phyloP scores from a whole-genome alignment of 169 alveolate species.

The Plasmodium gaboni region DNA sequence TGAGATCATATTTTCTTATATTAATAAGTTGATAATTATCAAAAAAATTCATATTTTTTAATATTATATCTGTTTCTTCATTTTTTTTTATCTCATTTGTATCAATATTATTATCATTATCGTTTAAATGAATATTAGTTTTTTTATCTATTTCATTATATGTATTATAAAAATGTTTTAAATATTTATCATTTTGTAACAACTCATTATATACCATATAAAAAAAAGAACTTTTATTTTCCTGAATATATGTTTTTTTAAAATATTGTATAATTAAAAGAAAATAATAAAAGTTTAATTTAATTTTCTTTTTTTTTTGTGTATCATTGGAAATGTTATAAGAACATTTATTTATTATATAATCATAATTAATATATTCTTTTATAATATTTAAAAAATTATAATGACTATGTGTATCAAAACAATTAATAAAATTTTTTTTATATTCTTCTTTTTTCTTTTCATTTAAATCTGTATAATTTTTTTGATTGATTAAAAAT shows the following conservation, averaged over 20 bases:
- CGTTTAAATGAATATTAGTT: neutral
- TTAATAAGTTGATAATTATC: constrained; percentile 7
- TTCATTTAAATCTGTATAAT: constrained; percentile 10
- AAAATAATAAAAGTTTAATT: constrained; percentile 62
- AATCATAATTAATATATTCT: constrained; percentile 28
- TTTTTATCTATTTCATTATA: neutral
- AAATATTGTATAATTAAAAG: constrained; percentile 23
- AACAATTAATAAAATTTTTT: neutral
- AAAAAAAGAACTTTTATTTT: constrained; percentile 22
- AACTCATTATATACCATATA: constrained; percentile 34
- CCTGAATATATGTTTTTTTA: constrained; percentile 22
- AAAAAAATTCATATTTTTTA: neutral
- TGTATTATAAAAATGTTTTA: neutral
- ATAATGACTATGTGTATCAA: constrained; percentile 66
- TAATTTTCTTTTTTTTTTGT: constrained; percentile 7
- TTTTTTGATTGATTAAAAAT: constrained; percentile 44
- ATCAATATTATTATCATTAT: no score
- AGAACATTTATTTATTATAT: neutral
- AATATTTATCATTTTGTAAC: neutral
- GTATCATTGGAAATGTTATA: neutral
- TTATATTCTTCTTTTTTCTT: constrained; percentile 8
- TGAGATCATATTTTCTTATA: constrained; percentile 20
- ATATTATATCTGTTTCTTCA: no score
- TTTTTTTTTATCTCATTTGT: no score
- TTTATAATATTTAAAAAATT: constrained; percentile 34